Evolutionary conservation across 2,329 filamentous ascomycete species (phyloP).

Genomic region (Fusarium concolor): DNA sequence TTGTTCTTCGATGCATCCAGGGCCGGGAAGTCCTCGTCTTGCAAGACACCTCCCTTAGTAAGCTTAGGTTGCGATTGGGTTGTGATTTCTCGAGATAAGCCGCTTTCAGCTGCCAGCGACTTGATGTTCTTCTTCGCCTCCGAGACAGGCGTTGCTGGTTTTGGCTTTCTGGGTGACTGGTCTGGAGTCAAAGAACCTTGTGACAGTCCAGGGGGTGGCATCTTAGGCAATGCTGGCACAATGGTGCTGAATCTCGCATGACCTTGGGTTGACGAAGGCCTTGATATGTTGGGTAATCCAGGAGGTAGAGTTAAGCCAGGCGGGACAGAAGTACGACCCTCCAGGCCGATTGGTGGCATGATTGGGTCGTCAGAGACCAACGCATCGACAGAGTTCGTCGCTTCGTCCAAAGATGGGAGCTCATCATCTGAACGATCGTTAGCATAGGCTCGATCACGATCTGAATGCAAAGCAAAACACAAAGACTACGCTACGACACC

Average conservation of each 20-base stretch:
- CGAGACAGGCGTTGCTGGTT: constrained; percentile 41
- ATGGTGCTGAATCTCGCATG: constrained; percentile 38
- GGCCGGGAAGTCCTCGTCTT: constrained; percentile 73
- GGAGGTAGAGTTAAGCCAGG: constrained; percentile 47
- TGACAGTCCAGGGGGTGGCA: constrained; percentile 42
- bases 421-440: constrained; percentile 70
- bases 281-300: constrained; percentile 35
- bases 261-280: constrained; percentile 36
- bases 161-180: constrained; percentile 49
- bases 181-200: constrained; percentile 50
- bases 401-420: constrained; percentile 70
- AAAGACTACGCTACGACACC: constrained; percentile 48
- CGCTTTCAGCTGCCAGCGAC: constrained; percentile 58
- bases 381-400: constrained; percentile 72
- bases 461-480: constrained; percentile 40
- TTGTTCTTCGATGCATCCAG: constrained; percentile 59
- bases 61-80: constrained; percentile 50
- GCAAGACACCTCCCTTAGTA: constrained; percentile 52
- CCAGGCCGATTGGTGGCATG: constrained; percentile 23
- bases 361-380: constrained; percentile 70
- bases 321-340: constrained; percentile 45
- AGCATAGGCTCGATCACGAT: constrained; percentile 51
- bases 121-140: constrained; percentile 60
- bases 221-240: constrained; percentile 45
- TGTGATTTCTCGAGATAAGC: constrained; percentile 60